A percentile compares a stretch with the other conserved stretches of the same genome.
Evolutionary conservation across 225 moss, liverwort and hornwort species (phyloP).

Genomic region (Thuidium tamariscinum): DNA sequence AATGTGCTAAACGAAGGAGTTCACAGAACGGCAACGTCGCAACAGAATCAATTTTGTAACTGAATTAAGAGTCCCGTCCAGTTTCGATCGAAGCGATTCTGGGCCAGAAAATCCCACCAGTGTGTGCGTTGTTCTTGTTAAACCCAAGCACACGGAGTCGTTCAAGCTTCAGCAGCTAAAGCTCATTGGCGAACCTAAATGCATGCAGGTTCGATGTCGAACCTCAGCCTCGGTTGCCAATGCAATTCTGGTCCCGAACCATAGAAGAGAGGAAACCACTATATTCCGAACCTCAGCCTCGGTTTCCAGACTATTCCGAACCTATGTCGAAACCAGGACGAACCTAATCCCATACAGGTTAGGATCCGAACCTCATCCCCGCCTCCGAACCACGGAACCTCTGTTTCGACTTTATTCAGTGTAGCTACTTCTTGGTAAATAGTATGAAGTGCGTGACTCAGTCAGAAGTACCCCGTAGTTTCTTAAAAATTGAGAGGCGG

Average conservation of each 20-base stretch:
- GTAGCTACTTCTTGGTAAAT: too few relatives aligned
- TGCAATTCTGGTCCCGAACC: not conserved
- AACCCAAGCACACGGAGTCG: not conserved
- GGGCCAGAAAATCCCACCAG: not conserved
- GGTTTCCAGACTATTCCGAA: not conserved
- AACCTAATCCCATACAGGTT: not conserved
- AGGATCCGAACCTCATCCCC: not conserved
- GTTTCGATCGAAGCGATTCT: slow-evolving; percentile 3
- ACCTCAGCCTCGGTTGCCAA: not conserved
- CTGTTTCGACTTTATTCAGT: not conserved
- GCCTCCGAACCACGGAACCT: not conserved
- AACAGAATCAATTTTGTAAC: not conserved
- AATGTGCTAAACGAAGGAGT: not conserved
- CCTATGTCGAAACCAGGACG: not conserved
- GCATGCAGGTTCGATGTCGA: not conserved
- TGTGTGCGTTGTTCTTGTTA: not conserved
- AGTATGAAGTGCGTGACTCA: not conserved
- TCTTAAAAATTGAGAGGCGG: not conserved
- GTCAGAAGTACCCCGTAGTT: not conserved
- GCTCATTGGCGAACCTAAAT: slow-evolving; percentile 7
- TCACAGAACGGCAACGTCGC: not conserved
- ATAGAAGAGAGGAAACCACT: too few relatives aligned
- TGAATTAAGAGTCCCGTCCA: not conserved
- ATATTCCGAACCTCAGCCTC: not conserved
- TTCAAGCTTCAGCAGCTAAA: not conserved